phyloP scores from a whole-genome alignment of 257 asterid genomes.

The Capsicum chinense region DNA sequence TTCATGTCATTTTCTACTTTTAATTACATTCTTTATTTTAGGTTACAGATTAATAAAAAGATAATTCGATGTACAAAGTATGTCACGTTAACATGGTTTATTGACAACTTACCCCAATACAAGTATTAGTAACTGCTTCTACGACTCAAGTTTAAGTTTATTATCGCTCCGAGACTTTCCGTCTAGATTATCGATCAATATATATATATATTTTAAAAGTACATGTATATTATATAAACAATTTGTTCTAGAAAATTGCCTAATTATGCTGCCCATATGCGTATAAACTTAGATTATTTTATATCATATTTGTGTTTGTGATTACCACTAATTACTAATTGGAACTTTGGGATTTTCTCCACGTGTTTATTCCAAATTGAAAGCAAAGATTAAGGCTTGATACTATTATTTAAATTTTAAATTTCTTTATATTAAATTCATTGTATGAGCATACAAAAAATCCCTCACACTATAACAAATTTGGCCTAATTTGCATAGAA shows the following conservation, averaged over 20 bases:
- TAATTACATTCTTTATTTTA: not conserved
- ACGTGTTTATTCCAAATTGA: not conserved
- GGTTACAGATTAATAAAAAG: not conserved
- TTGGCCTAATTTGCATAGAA: not conserved
- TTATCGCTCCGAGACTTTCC: not conserved
- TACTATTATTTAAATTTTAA: not conserved
- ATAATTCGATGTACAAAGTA: not conserved
- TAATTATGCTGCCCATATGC: not conserved
- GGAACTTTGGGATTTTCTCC: not conserved
- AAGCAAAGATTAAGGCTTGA: not conserved
- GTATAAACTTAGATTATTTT: not conserved
- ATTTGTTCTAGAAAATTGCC: not conserved
- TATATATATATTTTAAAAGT: not conserved
- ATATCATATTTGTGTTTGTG: not conserved
- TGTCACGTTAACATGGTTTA: accelerated
- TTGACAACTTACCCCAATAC: no score
- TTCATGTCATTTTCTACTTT: not conserved
- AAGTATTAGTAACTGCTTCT: not conserved
- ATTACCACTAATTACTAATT: not conserved
- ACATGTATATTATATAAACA: not conserved
- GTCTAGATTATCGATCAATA: not conserved
- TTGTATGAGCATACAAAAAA: not conserved
- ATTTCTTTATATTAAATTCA: not conserved
- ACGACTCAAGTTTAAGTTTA: not conserved
- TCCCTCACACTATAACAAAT: not conserved